Percentiles rank a stretch among this genome's conserved stretches.
Conservation (phyloP, 345 rosid genomes). For the Ceriops zippeliana region DNA sequence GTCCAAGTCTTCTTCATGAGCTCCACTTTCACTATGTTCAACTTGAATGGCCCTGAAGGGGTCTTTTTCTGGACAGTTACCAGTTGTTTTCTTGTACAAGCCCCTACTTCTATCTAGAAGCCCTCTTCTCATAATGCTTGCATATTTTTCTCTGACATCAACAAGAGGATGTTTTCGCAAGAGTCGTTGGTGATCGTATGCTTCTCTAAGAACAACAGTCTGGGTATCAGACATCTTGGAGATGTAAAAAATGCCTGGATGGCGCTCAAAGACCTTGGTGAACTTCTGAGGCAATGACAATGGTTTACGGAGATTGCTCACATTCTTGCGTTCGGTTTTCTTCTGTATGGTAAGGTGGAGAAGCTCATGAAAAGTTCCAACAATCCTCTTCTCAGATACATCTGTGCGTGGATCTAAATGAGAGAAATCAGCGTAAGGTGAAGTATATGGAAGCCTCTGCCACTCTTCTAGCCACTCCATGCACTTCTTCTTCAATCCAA, state of each 20-base stretch:
- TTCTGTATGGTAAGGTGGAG: constrained; percentile 71
- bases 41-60: constrained; percentile 2
- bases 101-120: constrained; percentile 66
- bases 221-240: constrained; percentile 61
- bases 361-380: constrained; percentile 82
- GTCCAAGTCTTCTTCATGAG: constrained; percentile 30
- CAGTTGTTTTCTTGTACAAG: constrained; percentile 32
- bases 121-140: constrained; percentile 53
- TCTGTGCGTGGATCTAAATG: constrained; percentile 83
- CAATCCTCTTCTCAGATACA: constrained; percentile 76
- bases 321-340: constrained; percentile 66
- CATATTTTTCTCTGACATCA: constrained; percentile 44
- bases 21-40: constrained; percentile 8
- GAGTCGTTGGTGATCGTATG: constrained; percentile 50
- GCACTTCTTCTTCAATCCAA: constrained; percentile 74
- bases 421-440: constrained; percentile 60
- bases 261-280: constrained; percentile 80
- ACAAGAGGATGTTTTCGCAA: constrained; percentile 55
- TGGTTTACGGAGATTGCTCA: constrained; percentile 71
- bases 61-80: constrained; percentile 11
- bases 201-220: constrained; percentile 77
- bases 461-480: constrained; percentile 79
- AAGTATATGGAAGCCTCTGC: constrained; percentile 78
- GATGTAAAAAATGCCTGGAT: constrained; percentile 81
- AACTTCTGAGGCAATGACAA: constrained; percentile 73